Evolutionary conservation across 78 protist genomes (phyloP).

Genomic region (Dictyostelium capitatum): DNA sequence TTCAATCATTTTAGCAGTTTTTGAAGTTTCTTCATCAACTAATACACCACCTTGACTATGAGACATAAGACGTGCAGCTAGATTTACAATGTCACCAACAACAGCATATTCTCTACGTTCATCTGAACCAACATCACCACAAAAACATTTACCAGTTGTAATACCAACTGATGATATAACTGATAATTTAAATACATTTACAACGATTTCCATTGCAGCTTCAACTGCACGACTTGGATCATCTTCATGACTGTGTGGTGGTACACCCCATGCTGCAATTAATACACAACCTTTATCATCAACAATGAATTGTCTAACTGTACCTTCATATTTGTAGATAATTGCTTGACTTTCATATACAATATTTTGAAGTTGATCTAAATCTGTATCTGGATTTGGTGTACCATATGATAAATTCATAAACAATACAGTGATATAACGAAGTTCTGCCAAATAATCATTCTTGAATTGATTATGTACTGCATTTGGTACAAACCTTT

Average conservation of each 20-base stretch:
- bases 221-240: constrained; percentile 85
- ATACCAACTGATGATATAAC: constrained; percentile 84
- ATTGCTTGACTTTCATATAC: constrained; percentile 61
- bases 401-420: constrained; percentile 45
- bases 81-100: constrained; percentile 84
- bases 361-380: constrained; percentile 36
- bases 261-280: constrained; percentile 88
- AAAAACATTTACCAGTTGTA: constrained; percentile 90
- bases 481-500: constrained; percentile 71
- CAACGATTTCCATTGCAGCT: constrained; percentile 83
- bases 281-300: constrained; percentile 91
- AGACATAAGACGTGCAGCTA: constrained; percentile 74
- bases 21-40: constrained; percentile 68
- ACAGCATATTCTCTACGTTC: constrained; percentile 89
- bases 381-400: constrained; percentile 44
- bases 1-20: constrained; percentile 39
- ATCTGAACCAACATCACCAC: constrained; percentile 88
- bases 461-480: constrained; percentile 51
- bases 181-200: constrained; percentile 41
- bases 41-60: constrained; percentile 73
- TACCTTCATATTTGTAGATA: constrained; percentile 79
- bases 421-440: constrained; percentile 81
- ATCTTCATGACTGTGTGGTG: constrained; percentile 84
- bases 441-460: constrained; percentile 81
- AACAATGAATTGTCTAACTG: constrained; percentile 77